Evolutionary conservation across 768 basidiomycete genomes (phyloP).

Genomic region (Agaricus blazei): DNA sequence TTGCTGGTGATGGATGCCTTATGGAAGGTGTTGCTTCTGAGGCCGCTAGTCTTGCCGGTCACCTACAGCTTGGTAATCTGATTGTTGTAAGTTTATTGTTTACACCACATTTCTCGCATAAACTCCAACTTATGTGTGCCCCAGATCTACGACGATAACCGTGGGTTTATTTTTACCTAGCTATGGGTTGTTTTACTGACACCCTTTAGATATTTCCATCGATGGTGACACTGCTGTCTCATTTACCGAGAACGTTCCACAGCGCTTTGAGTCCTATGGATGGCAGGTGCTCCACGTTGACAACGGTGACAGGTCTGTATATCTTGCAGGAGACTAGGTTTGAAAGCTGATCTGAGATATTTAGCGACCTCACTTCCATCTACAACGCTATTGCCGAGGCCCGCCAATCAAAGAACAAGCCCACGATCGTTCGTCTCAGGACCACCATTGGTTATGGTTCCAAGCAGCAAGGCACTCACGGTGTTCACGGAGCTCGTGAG

Average conservation of each 20-base stretch:
- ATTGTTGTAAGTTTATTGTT: slow-evolving; percentile 61
- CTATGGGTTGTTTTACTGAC: not conserved
- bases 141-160: slow-evolving; percentile 94
- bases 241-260: slow-evolving; percentile 91
- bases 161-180: slow-evolving; percentile 36
- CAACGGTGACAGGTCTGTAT: slow-evolving; percentile 66
- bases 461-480: slow-evolving; percentile 88
- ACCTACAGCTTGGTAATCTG: slow-evolving; percentile 89
- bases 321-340: not conserved
- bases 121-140: slow-evolving; percentile 8
- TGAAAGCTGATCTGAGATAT: not conserved
- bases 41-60: slow-evolving; percentile 89
- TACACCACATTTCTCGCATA: not conserved
- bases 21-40: slow-evolving; percentile 97
- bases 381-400: slow-evolving; percentile 75
- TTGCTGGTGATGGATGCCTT: slow-evolving; percentile 92
- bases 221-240: slow-evolving; percentile 90
- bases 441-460: slow-evolving; percentile 96
- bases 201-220: slow-evolving; percentile 79
- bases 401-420: slow-evolving; percentile 72
- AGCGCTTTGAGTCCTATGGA: slow-evolving; percentile 85
- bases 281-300: slow-evolving; percentile 90
- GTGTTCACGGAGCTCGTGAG: slow-evolving; percentile 91
- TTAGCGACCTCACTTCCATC: slow-evolving; percentile 73
- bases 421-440: slow-evolving; percentile 78